Evolutionary conservation across 495 filamentous ascomycete genomes (phyloP).

Genomic region (Gamarada debralockiae): DNA sequence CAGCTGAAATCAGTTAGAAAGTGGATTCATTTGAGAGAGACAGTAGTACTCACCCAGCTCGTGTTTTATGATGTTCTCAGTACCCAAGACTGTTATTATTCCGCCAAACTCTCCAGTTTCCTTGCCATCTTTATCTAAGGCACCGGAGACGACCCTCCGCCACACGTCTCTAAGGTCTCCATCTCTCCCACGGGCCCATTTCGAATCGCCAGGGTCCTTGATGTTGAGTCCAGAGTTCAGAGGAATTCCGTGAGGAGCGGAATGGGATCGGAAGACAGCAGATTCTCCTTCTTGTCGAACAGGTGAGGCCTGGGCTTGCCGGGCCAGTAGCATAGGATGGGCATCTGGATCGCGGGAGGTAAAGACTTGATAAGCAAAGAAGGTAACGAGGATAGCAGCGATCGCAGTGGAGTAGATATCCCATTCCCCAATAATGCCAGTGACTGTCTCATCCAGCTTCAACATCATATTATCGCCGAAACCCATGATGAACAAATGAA

Average conservation of each 20-base stretch:
- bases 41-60: slow-evolving; percentile 42
- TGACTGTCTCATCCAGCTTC: slow-evolving; percentile 64
- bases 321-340: slow-evolving; percentile 83
- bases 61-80: slow-evolving; percentile 66
- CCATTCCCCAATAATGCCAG: slow-evolving; percentile 71
- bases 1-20: slow-evolving; percentile 33
- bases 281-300: slow-evolving; percentile 84
- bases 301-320: slow-evolving; percentile 72
- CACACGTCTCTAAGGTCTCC: slow-evolving; percentile 94
- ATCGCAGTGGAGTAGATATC: slow-evolving; percentile 68
- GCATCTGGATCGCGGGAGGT: slow-evolving; percentile 70
- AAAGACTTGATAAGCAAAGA: slow-evolving; percentile 57
- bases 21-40: neutral
- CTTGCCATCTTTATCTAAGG: slow-evolving; percentile 54
- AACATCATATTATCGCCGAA: slow-evolving; percentile 42
- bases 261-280: slow-evolving; percentile 72
- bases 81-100: slow-evolving; percentile 78
- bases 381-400: slow-evolving; percentile 53
- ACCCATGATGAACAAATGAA: slow-evolving; percentile 41
- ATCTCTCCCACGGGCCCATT: slow-evolving; percentile 76
- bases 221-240: slow-evolving; percentile 81
- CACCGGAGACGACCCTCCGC: slow-evolving; percentile 67
- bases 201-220: slow-evolving; percentile 74
- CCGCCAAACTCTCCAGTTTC: slow-evolving; percentile 62
- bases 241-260: slow-evolving; percentile 80